These are phyloP conservation scores for Phytophthora nicotianae DNA, from an alignment of 352 stramenopile genomes.

Conservation along the genomic window DNA sequence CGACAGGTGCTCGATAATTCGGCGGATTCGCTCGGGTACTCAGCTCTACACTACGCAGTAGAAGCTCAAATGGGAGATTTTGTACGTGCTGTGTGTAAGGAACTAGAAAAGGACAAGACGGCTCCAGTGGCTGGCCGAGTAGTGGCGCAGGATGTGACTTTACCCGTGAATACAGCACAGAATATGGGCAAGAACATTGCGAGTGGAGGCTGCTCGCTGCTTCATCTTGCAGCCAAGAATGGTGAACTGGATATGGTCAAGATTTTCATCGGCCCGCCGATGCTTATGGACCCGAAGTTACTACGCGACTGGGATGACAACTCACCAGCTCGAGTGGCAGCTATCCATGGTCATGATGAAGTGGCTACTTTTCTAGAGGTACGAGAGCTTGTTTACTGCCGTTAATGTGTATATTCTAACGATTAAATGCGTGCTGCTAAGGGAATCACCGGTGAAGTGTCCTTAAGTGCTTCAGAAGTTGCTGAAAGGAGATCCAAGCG, in stretches of 20 bases:
- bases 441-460: slow-evolving; percentile 22
- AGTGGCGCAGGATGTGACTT: slow-evolving; percentile 67
- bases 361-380: slow-evolving; percentile 49
- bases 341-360: slow-evolving; percentile 47
- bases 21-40: slow-evolving; percentile 71
- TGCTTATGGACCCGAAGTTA: slow-evolving; percentile 30
- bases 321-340: slow-evolving; percentile 49
- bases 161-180: slow-evolving; percentile 64
- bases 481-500: slow-evolving; percentile 35
- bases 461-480: slow-evolving; percentile 28
- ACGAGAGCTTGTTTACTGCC: not conserved
- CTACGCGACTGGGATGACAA: slow-evolving; percentile 71
- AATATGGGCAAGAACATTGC: slow-evolving; percentile 73
- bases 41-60: slow-evolving; percentile 73
- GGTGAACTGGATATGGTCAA: slow-evolving; percentile 59
- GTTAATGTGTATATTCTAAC: slow-evolving; percentile 7
- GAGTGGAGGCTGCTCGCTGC: slow-evolving; percentile 69
- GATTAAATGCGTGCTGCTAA: slow-evolving; percentile 9
- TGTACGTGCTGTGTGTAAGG: slow-evolving; percentile 36
- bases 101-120: slow-evolving; percentile 26
- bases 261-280: slow-evolving; percentile 45
- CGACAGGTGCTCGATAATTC: slow-evolving; percentile 78
- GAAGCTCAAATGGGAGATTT: slow-evolving; percentile 75
- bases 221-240: slow-evolving; percentile 73
- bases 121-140: slow-evolving; percentile 28